Percentiles rank a stretch among this genome's conserved stretches.
phyloP scores from a whole-genome alignment of 2,329 filamentous ascomycete genomes.

The Penicillium occitanis region DNA sequence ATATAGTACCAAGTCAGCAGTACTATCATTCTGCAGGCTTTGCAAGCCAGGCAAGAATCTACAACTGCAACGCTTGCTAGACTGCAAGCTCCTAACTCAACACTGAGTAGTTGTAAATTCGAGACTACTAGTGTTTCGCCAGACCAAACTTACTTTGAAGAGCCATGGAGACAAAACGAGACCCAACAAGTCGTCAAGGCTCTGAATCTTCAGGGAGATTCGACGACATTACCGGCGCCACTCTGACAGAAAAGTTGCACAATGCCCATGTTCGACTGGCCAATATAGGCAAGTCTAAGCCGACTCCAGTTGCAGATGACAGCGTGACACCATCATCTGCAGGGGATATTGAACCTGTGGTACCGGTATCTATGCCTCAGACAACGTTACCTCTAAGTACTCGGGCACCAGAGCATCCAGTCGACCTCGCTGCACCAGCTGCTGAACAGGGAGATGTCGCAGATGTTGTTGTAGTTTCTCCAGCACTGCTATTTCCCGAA shows the following conservation, averaged over 20 bases:
- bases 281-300: slow-evolving; percentile 25
- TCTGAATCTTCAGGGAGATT: slow-evolving; percentile 30
- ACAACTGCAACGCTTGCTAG: background rate
- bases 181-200: slow-evolving; percentile 23
- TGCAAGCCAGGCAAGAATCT: background rate
- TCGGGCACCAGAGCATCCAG: slow-evolving; percentile 33
- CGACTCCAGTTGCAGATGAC: slow-evolving; percentile 27
- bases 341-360: slow-evolving; percentile 40
- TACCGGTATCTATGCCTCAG: slow-evolving; percentile 32
- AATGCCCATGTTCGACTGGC: slow-evolving; percentile 33
- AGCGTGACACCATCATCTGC: slow-evolving; percentile 45
- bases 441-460: slow-evolving; percentile 26
- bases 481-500: slow-evolving; percentile 29
- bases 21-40: background rate
- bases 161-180: slow-evolving; percentile 27
- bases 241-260: slow-evolving; percentile 33
- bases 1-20: background rate
- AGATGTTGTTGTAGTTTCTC: slow-evolving; percentile 31
- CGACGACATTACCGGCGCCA: slow-evolving; percentile 31
- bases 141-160: background rate
- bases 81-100: background rate
- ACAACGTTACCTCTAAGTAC: slow-evolving; percentile 38
- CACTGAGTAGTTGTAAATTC: background rate
- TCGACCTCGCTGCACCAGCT: slow-evolving; percentile 13
- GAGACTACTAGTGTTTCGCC: background rate